Conservation (phyloP, 2,329 filamentous ascomycete species). For the Aspergillus caelatus region DNA sequence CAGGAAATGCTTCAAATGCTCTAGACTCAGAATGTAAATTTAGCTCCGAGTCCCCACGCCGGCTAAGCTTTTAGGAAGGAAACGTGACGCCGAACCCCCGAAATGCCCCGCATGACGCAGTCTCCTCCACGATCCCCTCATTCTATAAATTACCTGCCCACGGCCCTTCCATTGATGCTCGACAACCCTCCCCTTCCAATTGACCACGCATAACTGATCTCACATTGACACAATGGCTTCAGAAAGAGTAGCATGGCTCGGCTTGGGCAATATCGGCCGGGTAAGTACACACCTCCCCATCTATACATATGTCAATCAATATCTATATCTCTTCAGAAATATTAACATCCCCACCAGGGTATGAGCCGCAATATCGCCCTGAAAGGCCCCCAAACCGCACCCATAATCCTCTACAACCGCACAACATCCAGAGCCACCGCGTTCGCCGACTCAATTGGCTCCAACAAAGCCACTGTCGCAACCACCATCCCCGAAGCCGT, state of each 20-base stretch:
- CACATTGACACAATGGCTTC: constrained; percentile 27
- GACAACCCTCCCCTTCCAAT: background rate
- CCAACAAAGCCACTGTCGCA: constrained; percentile 66
- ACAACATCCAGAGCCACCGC: constrained; percentile 67
- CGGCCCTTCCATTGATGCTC: constrained; percentile 5
- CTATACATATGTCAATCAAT: background rate
- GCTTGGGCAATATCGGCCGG: constrained; percentile 85
- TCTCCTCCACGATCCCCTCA: background rate
- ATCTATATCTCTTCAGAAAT: background rate
- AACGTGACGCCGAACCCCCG: background rate
- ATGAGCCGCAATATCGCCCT: constrained; percentile 83
- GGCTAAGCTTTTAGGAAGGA: background rate
- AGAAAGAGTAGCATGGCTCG: constrained; percentile 71
- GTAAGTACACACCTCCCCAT: constrained; percentile 51
- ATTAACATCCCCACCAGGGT: constrained; percentile 54
- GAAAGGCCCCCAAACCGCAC: constrained; percentile 71
- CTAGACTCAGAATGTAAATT: too few species aligned
- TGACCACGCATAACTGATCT: background rate
- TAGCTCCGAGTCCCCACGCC: constrained; percentile 1
- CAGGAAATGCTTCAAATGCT: background rate
- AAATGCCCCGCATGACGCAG: constrained; percentile 4
- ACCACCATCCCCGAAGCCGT: constrained; percentile 68
- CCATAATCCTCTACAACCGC: constrained; percentile 80
- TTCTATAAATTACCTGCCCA: background rate
- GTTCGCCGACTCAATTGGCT: constrained; percentile 62